These are phyloP conservation scores for Astrothelium macrocarpum DNA, from an alignment of 495 filamentous ascomycete species.

Conservation along the genomic window DNA sequence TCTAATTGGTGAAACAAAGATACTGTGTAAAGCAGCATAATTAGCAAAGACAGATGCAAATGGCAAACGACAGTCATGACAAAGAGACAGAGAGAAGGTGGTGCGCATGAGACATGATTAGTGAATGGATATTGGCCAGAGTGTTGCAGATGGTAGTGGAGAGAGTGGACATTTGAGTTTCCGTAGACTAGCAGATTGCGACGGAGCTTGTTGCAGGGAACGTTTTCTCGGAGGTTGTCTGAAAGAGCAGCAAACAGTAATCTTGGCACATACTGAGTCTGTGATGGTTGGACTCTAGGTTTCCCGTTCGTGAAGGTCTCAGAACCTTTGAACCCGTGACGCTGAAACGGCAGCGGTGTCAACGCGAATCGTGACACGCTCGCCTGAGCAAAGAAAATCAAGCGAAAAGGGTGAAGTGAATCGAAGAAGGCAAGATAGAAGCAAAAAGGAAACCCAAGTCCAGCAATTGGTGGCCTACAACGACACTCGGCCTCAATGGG, in stretches of 20 bases:
- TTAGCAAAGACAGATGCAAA: neutral
- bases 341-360: neutral
- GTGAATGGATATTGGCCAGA: neutral
- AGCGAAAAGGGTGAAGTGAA: neutral
- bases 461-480: neutral
- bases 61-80: neutral
- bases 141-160: neutral
- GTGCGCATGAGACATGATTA: neutral
- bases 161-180: neutral
- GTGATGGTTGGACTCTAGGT: neutral
- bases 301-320: neutral
- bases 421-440: neutral
- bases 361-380: constrained; percentile 5
- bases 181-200: neutral
- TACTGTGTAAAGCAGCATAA: neutral
- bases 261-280: neutral
- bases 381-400: neutral
- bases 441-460: neutral
- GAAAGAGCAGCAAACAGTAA: neutral
- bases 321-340: neutral
- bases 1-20: neutral
- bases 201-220: constrained; percentile 1
- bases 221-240: neutral
- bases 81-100: neutral
- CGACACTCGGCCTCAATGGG: neutral